Percentiles rank a stretch among this genome's conserved stretches.
These are phyloP conservation scores for Ophiostoma sp. DNA, from an alignment of 2,329 filamentous ascomycete genomes.

Conservation along the genomic window DNA sequence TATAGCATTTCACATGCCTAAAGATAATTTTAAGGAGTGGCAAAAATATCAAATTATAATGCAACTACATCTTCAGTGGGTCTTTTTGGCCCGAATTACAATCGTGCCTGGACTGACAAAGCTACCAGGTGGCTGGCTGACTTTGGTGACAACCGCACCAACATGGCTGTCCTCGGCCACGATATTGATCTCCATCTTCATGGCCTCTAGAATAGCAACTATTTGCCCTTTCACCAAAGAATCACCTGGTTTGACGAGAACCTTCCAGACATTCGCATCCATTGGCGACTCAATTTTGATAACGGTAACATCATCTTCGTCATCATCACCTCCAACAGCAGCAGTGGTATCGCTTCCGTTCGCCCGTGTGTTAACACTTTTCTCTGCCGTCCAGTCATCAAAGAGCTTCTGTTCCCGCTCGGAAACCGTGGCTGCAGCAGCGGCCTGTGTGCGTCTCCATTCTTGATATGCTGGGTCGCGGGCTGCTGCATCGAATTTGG, in stretches of 20 bases:
- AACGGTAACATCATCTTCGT: neutral
- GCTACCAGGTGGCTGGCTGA: neutral
- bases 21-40: too few relatives aligned
- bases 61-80: neutral
- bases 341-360: neutral
- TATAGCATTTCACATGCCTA: too few relatives aligned
- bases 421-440: neutral
- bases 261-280: conserved; percentile 51
- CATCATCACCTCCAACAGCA: neutral
- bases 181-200: conserved; percentile 51
- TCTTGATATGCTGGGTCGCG: conserved; percentile 6
- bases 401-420: neutral
- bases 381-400: conserved; percentile 2
- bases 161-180: neutral
- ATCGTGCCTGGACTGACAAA: neutral
- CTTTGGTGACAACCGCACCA: neutral
- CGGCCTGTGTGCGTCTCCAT: neutral
- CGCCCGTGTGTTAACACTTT: neutral
- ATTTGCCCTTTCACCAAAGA: neutral
- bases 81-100: neutral
- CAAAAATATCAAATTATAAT: neutral
- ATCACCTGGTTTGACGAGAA: conserved; percentile 38
- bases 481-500: neutral
- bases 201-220: conserved; percentile 47
- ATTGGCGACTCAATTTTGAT: conserved; percentile 30